Percentiles rank a stretch among this genome's conserved stretches.
Evolutionary conservation across 768 basidiomycete genomes (phyloP).

Genomic region (Hygrophorus russula): DNA sequence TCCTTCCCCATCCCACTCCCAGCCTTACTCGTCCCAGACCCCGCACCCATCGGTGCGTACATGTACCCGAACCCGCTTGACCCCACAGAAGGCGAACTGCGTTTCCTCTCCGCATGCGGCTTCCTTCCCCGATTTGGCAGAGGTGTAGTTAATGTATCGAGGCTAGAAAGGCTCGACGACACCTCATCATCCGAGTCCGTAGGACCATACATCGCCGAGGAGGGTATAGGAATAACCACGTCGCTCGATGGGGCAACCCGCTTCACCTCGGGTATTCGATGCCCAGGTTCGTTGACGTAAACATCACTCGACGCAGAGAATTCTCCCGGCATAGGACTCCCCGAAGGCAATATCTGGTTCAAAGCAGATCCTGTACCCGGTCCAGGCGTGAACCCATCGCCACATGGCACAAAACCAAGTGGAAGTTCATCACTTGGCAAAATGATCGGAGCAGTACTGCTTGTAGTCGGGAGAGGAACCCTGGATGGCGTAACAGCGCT

Average conservation of each 20-base stretch:
- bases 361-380: neutral
- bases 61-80: neutral
- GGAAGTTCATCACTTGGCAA: slow-evolving; percentile 6
- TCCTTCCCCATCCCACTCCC: no score
- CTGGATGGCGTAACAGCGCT: neutral
- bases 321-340: neutral
- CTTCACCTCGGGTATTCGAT: neutral
- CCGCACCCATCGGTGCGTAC: no score
- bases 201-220: neutral
- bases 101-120: neutral
- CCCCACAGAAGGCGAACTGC: neutral
- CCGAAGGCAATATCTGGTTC: neutral
- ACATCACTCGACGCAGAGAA: neutral
- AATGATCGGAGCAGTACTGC: slow-evolving; percentile 6
- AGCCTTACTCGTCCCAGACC: no score
- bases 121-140: slow-evolving; percentile 6
- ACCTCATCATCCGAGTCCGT: slow-evolving; percentile 17
- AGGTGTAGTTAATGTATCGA: slow-evolving; percentile 21
- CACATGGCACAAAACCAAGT: slow-evolving; percentile 4
- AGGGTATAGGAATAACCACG: neutral
- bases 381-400: slow-evolving; percentile 2
- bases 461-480: slow-evolving; percentile 3
- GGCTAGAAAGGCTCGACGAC: slow-evolving; percentile 18
- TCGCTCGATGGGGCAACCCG: neutral
- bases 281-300: neutral